Percentiles rank a stretch among this genome's conserved stretches.
phyloP scores from a whole-genome alignment of 352 stramenopile species.

The Pythium volutum region DNA sequence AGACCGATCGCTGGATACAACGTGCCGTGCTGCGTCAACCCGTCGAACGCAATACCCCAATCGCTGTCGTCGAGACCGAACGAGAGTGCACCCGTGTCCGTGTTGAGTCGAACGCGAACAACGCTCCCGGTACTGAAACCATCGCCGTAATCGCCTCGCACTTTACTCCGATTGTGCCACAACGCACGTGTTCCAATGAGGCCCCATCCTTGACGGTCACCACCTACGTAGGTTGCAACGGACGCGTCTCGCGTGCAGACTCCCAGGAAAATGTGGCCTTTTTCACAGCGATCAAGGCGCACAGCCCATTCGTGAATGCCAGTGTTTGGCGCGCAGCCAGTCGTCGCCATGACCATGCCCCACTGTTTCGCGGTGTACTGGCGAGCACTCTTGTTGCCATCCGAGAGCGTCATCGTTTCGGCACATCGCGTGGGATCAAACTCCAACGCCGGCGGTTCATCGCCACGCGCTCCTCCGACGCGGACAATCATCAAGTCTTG shows the following conservation, averaged over 20 bases:
- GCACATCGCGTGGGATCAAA: conserved; percentile 85
- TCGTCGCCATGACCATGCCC: conserved; percentile 89
- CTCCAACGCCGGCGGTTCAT: conserved; percentile 76
- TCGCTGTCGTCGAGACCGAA: conserved; percentile 87
- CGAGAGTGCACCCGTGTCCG: conserved; percentile 80
- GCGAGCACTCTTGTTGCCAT: conserved; percentile 80
- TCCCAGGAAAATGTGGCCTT: conserved; percentile 88
- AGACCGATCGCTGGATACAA: conserved; percentile 86
- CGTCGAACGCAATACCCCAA: conserved; percentile 88
- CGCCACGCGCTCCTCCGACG: conserved; percentile 63
- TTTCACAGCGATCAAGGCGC: conserved; percentile 84
- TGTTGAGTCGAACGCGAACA: conserved; percentile 82
- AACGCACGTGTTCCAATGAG: conserved; percentile 86
- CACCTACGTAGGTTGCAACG: conserved; percentile 85
- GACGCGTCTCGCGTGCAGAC: conserved; percentile 85
- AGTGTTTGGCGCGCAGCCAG: conserved; percentile 77
- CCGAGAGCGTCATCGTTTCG: conserved; percentile 87
- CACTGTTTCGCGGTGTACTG: conserved; percentile 90
- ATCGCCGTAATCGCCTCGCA: conserved; percentile 85
- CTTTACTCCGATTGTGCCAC: conserved; percentile 89
- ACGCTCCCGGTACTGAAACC: conserved; percentile 85
- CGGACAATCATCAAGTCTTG: conserved; percentile 86
- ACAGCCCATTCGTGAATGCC: conserved; percentile 88
- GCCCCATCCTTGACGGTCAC: conserved; percentile 86
- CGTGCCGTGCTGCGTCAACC: conserved; percentile 83